Conservation (phyloP, 2,329 filamentous ascomycete genomes). For the Ilyonectria robusta region DNA sequence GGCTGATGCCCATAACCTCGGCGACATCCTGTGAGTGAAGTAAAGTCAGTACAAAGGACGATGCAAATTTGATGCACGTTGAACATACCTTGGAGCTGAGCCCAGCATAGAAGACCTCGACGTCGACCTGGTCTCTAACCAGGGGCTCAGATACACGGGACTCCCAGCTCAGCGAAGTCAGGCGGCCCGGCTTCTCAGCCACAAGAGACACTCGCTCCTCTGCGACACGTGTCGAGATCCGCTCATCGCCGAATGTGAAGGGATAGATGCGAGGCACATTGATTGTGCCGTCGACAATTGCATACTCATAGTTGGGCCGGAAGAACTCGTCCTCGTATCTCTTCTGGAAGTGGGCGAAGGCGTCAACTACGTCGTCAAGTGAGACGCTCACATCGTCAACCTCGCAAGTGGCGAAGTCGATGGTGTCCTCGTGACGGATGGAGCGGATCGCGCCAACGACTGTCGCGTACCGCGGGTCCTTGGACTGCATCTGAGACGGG, state of each 20-base stretch:
- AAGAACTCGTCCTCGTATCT: constrained; percentile 37
- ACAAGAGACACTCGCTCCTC: constrained; percentile 22
- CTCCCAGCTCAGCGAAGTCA: constrained; percentile 42
- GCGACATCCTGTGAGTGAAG: too few relatives aligned
- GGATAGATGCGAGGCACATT: constrained; percentile 48
- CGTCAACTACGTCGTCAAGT: constrained; percentile 24
- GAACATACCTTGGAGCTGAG: constrained; percentile 41
- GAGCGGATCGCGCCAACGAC: constrained; percentile 49
- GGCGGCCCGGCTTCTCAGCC: constrained; percentile 33
- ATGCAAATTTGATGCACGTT: too few relatives aligned
- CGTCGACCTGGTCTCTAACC: constrained; percentile 50
- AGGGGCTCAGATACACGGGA: background rate
- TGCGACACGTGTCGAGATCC: constrained; percentile 7
- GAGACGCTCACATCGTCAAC: constrained; percentile 39
- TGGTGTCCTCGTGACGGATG: constrained; percentile 47
- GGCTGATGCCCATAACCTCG: too few relatives aligned
- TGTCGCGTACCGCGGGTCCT: constrained; percentile 47
- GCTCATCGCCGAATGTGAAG: constrained; percentile 41
- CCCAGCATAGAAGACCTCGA: constrained; percentile 42
- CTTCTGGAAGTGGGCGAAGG: constrained; percentile 42
- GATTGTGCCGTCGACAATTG: constrained; percentile 44
- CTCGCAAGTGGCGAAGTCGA: constrained; percentile 51
- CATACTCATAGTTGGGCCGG: constrained; percentile 52
- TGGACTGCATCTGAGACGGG: constrained; percentile 44
- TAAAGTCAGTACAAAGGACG: too few relatives aligned